These are phyloP conservation scores for Alnus glutinosa DNA, from an alignment of 306 rosid species.

Conservation along the genomic window DNA sequence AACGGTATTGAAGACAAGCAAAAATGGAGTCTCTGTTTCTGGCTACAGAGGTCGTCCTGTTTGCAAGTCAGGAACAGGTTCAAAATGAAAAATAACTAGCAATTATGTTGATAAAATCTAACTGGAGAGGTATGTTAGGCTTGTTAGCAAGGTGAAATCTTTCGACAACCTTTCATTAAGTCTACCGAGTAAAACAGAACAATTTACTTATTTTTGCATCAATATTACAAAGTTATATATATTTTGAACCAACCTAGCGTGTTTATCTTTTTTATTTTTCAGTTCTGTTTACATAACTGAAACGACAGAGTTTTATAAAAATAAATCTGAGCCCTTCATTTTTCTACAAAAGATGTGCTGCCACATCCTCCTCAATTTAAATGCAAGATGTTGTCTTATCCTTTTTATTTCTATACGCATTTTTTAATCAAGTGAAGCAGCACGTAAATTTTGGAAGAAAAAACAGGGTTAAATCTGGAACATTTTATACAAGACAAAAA, in stretches of 20 bases:
- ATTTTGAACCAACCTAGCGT: neutral
- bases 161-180: neutral
- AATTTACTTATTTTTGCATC: neutral
- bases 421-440: no score
- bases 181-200: neutral
- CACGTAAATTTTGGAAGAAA: no score
- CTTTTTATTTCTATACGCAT: neutral
- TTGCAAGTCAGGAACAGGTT: constrained; percentile 20
- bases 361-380: no score
- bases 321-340: no score
- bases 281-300: no score
- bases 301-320: no score
- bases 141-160: neutral
- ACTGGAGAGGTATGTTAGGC: neutral
- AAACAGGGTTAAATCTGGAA: neutral
- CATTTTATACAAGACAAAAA: neutral
- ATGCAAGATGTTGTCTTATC: neutral
- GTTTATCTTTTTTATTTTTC: neutral
- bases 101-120: neutral
- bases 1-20: no score
- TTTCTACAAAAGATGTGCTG: no score
- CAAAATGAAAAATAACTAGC: neutral
- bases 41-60: constrained; percentile 40
- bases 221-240: neutral
- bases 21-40: no score